Base-by-base conservation (phyloP, 345 rosid species). In the Hibiscus trionum region DNA sequence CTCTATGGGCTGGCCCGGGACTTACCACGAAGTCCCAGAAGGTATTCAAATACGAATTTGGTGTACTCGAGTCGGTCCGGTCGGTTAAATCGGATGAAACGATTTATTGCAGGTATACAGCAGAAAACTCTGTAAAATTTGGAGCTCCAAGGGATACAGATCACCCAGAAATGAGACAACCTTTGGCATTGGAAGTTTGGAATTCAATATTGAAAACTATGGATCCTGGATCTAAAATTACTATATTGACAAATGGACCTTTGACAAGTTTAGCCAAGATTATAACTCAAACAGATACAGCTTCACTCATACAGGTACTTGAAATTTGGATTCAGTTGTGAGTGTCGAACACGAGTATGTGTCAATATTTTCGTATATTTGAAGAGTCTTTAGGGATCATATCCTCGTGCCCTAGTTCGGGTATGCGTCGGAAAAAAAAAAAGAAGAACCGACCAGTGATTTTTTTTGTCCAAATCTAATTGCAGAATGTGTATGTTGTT, bases 1-100 rank as follows among this genome's bases (percentile, higher is more conserved):
- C 90, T 94, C 63, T 94, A 85, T 4, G 98, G 98, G 7, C 78
- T 94, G 35, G 96, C 97, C 19, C 91, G 96, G 44, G 78, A 84
- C 59, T 73, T 94, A 61, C 97, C 98, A 0, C 81, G 90, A 79
- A 86, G 98, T 71, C 96, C 98, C 9, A 84, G 97, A 53, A 91
- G 98, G 97, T 91, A 69, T 4, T 26, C 3, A 0, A 26, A 17
- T 58, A 3, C 2, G 9, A 50, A 33, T 4, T 33, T 4, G 52
- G 11, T 47, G 3, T 27, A 35, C 7, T 4, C 0, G 46, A 42
- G 6, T 21, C 60, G 29, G 0, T 56, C 21, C 19, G 27, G 27
- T 9, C 26, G 59, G 27, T 55, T 55, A 19, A 55, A 56, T 4
- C 14, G 12, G 12, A 5, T 56, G 19, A 37, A 37, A 46, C 60